phyloP scores from a whole-genome alignment of 2,329 filamentous ascomycete species.

The Xylaria multiplex region DNA sequence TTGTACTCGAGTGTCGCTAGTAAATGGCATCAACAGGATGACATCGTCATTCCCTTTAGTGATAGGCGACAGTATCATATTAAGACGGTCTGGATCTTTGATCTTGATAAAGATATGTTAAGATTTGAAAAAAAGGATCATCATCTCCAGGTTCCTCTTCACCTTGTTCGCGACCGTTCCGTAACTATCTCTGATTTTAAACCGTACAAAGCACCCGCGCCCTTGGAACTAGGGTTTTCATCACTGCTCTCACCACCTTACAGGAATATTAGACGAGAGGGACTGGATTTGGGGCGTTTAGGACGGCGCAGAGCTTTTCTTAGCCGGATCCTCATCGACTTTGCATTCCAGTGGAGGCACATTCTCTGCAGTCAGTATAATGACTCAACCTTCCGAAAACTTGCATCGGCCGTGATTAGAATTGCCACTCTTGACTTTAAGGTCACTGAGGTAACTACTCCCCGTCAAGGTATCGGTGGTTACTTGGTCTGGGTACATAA shows the following conservation, averaged over 20 bases:
- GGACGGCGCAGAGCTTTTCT: neutral
- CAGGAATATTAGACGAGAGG: neutral
- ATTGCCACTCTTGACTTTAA: slow-evolving; percentile 1
- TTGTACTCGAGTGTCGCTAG: neutral
- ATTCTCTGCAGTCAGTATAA: neutral
- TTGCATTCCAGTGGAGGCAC: slow-evolving; percentile 1
- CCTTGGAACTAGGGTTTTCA: neutral
- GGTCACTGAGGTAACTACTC: neutral
- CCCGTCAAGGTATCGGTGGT: neutral
- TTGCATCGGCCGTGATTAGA: neutral
- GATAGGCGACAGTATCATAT: neutral
- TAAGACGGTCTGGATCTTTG: neutral
- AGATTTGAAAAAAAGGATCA: neutral
- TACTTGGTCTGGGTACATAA: neutral
- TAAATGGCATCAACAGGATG: neutral
- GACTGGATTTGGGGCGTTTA: neutral
- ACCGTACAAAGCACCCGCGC: neutral
- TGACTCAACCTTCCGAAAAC: neutral
- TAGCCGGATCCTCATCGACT: neutral
- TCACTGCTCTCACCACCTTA: neutral
- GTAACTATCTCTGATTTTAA: neutral
- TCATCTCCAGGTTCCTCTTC: neutral
- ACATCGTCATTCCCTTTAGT: neutral
- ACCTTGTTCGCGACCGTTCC: neutral
- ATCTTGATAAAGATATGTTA: neutral